A percentile compares a stretch with the other conserved stretches of the same genome.
phyloP scores from a whole-genome alignment of 345 rosid genomes.

The Lepidium aucheri region DNA sequence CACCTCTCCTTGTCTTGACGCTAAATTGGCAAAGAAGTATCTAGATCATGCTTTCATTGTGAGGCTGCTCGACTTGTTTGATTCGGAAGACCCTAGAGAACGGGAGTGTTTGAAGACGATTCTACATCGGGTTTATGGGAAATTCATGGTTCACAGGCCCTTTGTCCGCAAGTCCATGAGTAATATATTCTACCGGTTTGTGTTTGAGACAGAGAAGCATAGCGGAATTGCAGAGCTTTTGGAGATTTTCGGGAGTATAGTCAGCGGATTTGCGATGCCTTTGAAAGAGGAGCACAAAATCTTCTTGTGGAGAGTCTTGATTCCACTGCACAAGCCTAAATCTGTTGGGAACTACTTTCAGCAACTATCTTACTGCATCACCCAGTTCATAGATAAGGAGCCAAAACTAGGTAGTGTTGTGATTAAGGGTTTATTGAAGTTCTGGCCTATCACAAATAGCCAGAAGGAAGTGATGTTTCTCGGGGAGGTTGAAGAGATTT shows the following conservation, averaged over 20 bases:
- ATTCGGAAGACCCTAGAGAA: constrained; percentile 83
- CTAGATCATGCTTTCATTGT: constrained; percentile 71
- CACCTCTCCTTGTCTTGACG: constrained; percentile 61
- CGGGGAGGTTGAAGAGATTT: constrained; percentile 73
- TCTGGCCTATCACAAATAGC: constrained; percentile 79
- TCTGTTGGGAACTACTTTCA: constrained; percentile 72
- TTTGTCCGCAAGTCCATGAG: constrained; percentile 70
- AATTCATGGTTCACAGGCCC: constrained; percentile 88
- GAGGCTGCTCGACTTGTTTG: constrained; percentile 72
- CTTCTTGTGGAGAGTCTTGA: constrained; percentile 74
- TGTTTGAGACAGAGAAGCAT: constrained; percentile 74
- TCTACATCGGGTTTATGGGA: constrained; percentile 67
- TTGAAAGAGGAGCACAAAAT: constrained; percentile 89
- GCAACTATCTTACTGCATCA: constrained; percentile 62
- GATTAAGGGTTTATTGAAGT: constrained; percentile 62
- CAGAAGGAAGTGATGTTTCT: constrained; percentile 92
- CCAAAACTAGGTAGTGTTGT: constrained; percentile 58
- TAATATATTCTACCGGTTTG: constrained; percentile 65
- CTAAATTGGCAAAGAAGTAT: constrained; percentile 70
- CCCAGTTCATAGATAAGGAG: constrained; percentile 84
- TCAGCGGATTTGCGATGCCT: constrained; percentile 80
- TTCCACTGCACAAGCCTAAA: constrained; percentile 84
- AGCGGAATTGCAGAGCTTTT: constrained; percentile 73
- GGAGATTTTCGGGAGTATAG: constrained; percentile 83
- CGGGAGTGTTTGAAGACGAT: constrained; percentile 73